These are phyloP conservation scores for Pestalotiopsis sp. DNA, from an alignment of 2,329 filamentous ascomycete species.

Conservation along the genomic window DNA sequence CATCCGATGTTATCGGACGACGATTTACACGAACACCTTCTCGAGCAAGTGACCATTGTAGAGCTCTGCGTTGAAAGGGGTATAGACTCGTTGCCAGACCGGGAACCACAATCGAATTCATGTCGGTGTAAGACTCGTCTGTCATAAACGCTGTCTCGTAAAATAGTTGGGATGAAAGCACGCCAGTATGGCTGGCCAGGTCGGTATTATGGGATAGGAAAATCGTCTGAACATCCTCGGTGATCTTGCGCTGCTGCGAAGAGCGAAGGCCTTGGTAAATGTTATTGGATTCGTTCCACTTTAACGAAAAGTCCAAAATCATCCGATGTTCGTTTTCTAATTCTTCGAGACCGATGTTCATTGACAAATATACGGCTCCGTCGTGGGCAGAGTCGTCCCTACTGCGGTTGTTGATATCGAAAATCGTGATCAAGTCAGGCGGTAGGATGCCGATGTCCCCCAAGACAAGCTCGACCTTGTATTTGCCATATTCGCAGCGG, in stretches of 20 bases:
- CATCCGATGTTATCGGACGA: neutral
- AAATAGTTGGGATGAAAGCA: constrained; percentile 57
- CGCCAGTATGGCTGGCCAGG: constrained; percentile 24
- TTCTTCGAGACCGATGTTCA: constrained; percentile 34
- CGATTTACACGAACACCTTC: constrained; percentile 57
- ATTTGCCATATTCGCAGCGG: neutral
- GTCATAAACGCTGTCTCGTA: constrained; percentile 72
- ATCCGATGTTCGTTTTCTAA: constrained; percentile 28
- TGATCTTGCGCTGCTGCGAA: constrained; percentile 31
- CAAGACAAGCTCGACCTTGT: neutral
- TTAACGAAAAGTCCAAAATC: constrained; percentile 36
- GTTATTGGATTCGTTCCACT: constrained; percentile 45
- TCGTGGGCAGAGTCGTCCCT: constrained; percentile 16
- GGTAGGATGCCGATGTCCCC: neutral
- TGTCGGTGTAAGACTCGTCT: constrained; percentile 38
- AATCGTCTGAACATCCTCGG: constrained; percentile 37
- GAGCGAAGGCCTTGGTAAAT: constrained; percentile 33
- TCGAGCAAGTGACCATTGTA: constrained; percentile 70
- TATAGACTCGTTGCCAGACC: constrained; percentile 58
- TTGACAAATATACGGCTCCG: constrained; percentile 35
- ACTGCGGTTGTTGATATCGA: constrained; percentile 6
- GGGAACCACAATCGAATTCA: constrained; percentile 43
- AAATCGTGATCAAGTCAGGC: constrained; percentile 3
- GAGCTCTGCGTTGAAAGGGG: constrained; percentile 71
- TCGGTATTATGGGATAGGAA: constrained; percentile 29